phyloP scores from a whole-genome alignment of 768 basidiomycete genomes.

The Cystobasidium onofrii region DNA sequence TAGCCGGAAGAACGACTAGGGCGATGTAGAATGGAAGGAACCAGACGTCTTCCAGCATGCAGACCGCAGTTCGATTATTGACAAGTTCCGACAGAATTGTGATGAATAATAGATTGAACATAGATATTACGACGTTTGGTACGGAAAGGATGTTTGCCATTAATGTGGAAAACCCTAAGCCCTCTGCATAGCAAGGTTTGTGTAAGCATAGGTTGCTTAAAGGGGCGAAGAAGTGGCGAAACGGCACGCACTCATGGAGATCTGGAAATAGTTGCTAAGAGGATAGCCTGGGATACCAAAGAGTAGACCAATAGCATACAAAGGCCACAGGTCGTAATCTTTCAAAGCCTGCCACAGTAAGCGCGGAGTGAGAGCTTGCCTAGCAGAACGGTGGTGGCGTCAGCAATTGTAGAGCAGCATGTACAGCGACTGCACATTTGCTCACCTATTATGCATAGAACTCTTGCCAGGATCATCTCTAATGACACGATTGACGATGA shows the following conservation, averaged over 20 bases:
- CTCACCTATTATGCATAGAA: constrained; percentile 34
- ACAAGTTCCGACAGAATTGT: constrained; percentile 37
- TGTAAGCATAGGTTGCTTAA: no score
- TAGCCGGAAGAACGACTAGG: constrained; percentile 36
- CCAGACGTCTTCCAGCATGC: constrained; percentile 44
- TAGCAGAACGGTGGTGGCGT: neutral
- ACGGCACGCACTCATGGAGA: constrained; percentile 38
- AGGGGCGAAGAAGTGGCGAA: no score
- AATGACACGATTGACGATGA: constrained; percentile 44
- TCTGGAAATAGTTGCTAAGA: constrained; percentile 41
- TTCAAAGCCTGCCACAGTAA: constrained; percentile 41
- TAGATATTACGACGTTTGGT: constrained; percentile 42
- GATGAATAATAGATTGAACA: constrained; percentile 42
- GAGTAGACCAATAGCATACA: constrained; percentile 45
- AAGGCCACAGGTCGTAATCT: constrained; percentile 44
- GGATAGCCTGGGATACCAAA: constrained; percentile 44
- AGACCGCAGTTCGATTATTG: constrained; percentile 38
- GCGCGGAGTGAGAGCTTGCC: constrained; percentile 42
- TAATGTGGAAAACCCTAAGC: constrained; percentile 44
- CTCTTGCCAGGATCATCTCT: constrained; percentile 41
- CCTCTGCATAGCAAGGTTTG: no score
- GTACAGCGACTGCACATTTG: neutral
- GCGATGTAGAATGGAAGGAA: constrained; percentile 44
- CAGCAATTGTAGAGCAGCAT: no score
- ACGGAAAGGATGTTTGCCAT: constrained; percentile 45